Conservation (phyloP, 73 alveolate genomes). For the Uronychia setigera region DNA sequence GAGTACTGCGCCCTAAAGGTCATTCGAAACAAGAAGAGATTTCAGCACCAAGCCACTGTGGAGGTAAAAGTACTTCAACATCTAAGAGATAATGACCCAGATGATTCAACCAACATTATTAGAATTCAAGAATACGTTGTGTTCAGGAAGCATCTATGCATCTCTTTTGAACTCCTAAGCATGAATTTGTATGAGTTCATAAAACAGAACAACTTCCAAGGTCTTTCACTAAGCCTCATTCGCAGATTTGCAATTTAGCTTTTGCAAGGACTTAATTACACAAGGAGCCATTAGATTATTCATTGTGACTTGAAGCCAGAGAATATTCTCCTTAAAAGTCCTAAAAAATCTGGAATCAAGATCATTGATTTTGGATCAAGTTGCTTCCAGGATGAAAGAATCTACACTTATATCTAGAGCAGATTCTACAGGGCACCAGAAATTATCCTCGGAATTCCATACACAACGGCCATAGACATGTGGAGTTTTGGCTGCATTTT, state of each 20-base stretch:
- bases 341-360: conserved; percentile 60
- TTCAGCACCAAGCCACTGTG: conserved; percentile 73
- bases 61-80: conserved; percentile 71
- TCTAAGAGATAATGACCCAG: conserved; percentile 71
- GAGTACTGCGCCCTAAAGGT: conserved; percentile 74
- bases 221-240: conserved; percentile 17
- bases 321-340: conserved; percentile 37
- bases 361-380: conserved; percentile 87
- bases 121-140: conserved; percentile 67
- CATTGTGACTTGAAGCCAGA: conserved; percentile 68
- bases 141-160: conserved; percentile 70
- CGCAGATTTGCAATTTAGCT: conserved; percentile 44
- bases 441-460: conserved; percentile 55
- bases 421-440: conserved; percentile 68
- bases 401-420: conserved; percentile 62
- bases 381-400: conserved; percentile 61
- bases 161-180: conserved; percentile 54
- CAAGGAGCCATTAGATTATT: conserved; percentile 26
- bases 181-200: conserved; percentile 41
- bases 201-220: conserved; percentile 35
- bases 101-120: conserved; percentile 67
- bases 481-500: conserved; percentile 66
- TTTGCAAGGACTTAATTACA: conserved; percentile 28
- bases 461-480: conserved; percentile 50
- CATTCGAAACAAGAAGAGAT: conserved; percentile 78